Percentiles rank a stretch among this genome's conserved stretches.
Evolutionary conservation across 2,329 filamentous ascomycete genomes (phyloP).

Genomic region (Periconia macrospinosa): DNA sequence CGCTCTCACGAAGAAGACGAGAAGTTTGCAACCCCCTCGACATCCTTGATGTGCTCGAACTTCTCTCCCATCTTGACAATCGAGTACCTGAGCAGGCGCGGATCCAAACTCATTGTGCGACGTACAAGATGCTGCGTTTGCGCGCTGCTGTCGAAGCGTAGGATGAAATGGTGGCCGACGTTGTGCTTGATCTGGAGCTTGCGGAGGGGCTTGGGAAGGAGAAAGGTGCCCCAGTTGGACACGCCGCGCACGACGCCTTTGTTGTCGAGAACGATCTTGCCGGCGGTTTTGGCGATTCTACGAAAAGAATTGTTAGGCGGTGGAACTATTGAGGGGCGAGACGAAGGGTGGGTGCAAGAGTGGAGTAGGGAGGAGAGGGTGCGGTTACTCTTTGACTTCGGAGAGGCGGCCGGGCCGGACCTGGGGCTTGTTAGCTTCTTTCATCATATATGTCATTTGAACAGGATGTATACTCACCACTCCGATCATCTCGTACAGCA

Average conservation of each 20-base stretch:
- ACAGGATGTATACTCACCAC: slow-evolving; percentile 64
- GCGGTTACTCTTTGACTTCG: slow-evolving; percentile 90
- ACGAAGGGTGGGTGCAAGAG: background rate
- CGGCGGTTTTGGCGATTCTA: slow-evolving; percentile 86
- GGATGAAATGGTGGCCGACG: slow-evolving; percentile 93
- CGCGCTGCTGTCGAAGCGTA: slow-evolving; percentile 86
- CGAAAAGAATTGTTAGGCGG: slow-evolving; percentile 2
- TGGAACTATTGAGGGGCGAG: slow-evolving; percentile 2
- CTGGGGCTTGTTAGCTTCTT: slow-evolving; percentile 51
- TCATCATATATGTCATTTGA: background rate
- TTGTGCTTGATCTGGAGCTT: slow-evolving; percentile 83
- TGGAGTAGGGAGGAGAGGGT: slow-evolving; percentile 16
- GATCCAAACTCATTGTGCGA: slow-evolving; percentile 78
- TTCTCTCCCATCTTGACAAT: slow-evolving; percentile 82
- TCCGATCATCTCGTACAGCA: slow-evolving; percentile 98
- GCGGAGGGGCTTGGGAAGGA: slow-evolving; percentile 76
- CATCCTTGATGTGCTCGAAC: slow-evolving; percentile 62
- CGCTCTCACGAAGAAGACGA: slow-evolving; percentile 9
- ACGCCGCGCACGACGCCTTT: slow-evolving; percentile 90
- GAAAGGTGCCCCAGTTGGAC: slow-evolving; percentile 93
- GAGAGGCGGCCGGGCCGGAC: slow-evolving; percentile 86
- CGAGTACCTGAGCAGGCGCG: slow-evolving; percentile 83
- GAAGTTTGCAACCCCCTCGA: slow-evolving; percentile 58
- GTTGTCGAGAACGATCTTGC: slow-evolving; percentile 76
- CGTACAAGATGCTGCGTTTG: slow-evolving; percentile 74